Conservation (phyloP, 257 asterid genomes). For the Prunella vulgaris region DNA sequence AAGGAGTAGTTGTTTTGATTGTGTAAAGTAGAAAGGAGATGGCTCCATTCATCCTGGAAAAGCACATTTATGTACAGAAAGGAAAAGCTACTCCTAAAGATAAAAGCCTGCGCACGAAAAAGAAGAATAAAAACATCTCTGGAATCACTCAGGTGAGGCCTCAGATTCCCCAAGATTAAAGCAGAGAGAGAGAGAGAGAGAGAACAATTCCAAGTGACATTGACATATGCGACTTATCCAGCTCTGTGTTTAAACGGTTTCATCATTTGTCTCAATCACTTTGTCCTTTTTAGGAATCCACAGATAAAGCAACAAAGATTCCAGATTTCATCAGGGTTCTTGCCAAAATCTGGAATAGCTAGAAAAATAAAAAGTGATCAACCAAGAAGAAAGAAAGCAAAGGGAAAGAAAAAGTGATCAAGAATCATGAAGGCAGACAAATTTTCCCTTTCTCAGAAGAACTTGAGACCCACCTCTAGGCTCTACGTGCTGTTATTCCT, state of each 20-base stretch:
- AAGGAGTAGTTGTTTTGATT: conserved; percentile 12
- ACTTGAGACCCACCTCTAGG: conserved; percentile 18
- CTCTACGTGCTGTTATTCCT: conserved; percentile 11
- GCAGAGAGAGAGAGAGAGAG: conserved; percentile 8
- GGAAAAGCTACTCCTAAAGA: not conserved
- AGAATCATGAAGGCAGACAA: conserved; percentile 24
- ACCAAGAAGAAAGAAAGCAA: not conserved
- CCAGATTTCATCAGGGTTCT: not conserved
- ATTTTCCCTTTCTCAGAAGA: conserved; percentile 21
- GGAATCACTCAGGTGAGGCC: conserved; percentile 30
- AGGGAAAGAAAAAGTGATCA: conserved; percentile 7
- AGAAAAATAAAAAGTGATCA: too few species aligned
- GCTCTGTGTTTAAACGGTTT: conserved; percentile 24
- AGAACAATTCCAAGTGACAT: conserved; percentile 21
- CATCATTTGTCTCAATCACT: conserved; percentile 39
- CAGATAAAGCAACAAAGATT: conserved; percentile 30
- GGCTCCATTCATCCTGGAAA: conserved; percentile 27
- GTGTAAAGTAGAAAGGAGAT: conserved; percentile 20
- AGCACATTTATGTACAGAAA: conserved; percentile 18
- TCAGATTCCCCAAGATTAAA: conserved; percentile 32
- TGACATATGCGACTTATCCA: conserved; percentile 26
- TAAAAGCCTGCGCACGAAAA: conserved; percentile 1
- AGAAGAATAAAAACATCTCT: conserved; percentile 38
- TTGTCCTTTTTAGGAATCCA: conserved; percentile 29
- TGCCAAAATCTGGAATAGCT: conserved; percentile 12